A percentile compares a stretch with the other conserved stretches of the same genome.
Evolutionary conservation across 306 rosid genomes (phyloP).

Genomic region (Betula pendula): DNA sequence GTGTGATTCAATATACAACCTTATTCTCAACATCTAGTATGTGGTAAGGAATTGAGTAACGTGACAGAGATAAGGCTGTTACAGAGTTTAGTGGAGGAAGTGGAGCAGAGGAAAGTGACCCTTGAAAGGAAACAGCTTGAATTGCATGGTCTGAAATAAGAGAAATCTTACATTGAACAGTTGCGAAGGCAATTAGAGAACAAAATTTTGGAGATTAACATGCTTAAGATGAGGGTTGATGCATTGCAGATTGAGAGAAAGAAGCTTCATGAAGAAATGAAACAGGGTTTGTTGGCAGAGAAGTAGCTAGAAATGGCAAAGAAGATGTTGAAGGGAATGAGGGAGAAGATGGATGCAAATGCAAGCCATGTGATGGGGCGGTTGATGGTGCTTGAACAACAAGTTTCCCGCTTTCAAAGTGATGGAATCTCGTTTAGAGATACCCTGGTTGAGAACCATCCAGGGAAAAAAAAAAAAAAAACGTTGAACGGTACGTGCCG

Average conservation of each 20-base stretch:
- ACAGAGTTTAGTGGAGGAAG: conserved; percentile 26
- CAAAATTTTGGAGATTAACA: conserved; percentile 31
- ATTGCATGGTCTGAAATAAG: conserved; percentile 33
- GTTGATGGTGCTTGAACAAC: conserved; percentile 28
- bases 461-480: too few species aligned
- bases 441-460: conserved; percentile 19
- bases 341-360: conserved; percentile 22
- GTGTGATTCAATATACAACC: too few species aligned
- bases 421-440: conserved; percentile 12
- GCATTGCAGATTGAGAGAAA: conserved; percentile 36
- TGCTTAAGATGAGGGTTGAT: conserved; percentile 25
- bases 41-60: conserved; percentile 10
- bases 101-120: conserved; percentile 35
- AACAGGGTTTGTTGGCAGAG: conserved; percentile 25
- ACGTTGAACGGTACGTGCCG: too few species aligned
- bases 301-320: conserved; percentile 37
- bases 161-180: conserved; percentile 30
- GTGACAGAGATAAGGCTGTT: conserved; percentile 25
- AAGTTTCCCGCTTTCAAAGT: conserved; percentile 29
- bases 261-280: conserved; percentile 35
- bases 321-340: conserved; percentile 29
- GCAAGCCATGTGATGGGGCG: conserved; percentile 24
- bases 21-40: too few species aligned
- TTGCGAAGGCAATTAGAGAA: conserved; percentile 26
- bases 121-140: conserved; percentile 42